These are phyloP conservation scores for Scleroderma bovista DNA, from an alignment of 768 basidiomycete species.

Conservation along the genomic window DNA sequence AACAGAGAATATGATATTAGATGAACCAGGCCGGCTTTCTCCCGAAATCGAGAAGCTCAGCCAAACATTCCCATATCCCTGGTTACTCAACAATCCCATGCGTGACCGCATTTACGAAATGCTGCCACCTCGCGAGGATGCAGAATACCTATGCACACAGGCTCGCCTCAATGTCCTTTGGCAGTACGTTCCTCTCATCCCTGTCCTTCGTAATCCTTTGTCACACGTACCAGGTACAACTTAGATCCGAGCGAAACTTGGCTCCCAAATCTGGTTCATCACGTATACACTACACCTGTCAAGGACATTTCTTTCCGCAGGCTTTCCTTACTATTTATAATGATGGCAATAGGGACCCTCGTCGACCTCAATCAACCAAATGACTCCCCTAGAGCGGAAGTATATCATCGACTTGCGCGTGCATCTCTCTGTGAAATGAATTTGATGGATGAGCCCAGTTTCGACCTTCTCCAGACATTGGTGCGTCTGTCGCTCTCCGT, in stretches of 20 bases:
- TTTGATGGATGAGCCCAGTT: constrained; percentile 69
- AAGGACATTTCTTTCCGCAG: constrained; percentile 60
- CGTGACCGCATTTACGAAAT: constrained; percentile 59
- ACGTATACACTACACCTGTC: constrained; percentile 58
- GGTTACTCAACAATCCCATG: constrained; percentile 57
- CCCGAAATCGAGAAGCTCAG: constrained; percentile 45
- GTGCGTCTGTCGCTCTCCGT: constrained; percentile 31
- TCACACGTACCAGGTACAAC: constrained; percentile 44
- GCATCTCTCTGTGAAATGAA: constrained; percentile 69
- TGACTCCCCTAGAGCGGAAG: constrained; percentile 53
- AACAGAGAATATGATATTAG: constrained; percentile 15
- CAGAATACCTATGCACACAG: constrained; percentile 54
- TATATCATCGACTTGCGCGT: constrained; percentile 61
- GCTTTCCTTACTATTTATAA: constrained; percentile 62
- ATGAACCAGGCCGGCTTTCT: constrained; percentile 15
- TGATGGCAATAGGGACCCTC: constrained; percentile 65
- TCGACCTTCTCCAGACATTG: constrained; percentile 64
- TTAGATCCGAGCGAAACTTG: constrained; percentile 67
- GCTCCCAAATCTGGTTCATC: constrained; percentile 62
- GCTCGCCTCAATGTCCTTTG: constrained; percentile 64
- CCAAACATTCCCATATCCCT: constrained; percentile 65
- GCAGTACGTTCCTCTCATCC: constrained; percentile 49
- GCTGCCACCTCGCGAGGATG: constrained; percentile 55
- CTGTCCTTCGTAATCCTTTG: background rate
- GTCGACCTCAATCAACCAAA: constrained; percentile 56